A percentile compares a stretch with the other conserved stretches of the same genome.
Conservation (phyloP, 306 rosid species). For the Canavalia gladiata region DNA sequence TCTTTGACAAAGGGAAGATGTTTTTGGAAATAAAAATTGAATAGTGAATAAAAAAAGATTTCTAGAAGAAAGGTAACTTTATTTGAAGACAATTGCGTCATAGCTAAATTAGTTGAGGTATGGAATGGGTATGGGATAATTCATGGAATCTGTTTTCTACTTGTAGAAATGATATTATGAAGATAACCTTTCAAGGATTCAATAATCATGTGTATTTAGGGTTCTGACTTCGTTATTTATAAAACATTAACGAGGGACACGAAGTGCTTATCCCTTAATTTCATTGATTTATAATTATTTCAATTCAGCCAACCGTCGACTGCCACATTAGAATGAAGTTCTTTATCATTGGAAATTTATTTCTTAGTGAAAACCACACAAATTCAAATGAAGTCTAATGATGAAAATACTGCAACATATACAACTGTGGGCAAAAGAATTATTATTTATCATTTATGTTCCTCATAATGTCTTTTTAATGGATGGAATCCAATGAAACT, state of each 20-base stretch:
- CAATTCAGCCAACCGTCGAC: constrained; percentile 3
- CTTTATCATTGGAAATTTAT: constrained; percentile 4
- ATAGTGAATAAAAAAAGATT: constrained; percentile 5
- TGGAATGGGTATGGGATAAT: constrained; percentile 22
- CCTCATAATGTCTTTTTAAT: constrained; percentile 27
- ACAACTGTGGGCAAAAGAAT: neutral
- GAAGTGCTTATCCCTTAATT: neutral
- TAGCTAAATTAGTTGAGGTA: neutral
- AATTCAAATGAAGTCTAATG: constrained; percentile 37
- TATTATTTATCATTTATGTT: constrained; percentile 13
- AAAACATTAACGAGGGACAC: neutral
- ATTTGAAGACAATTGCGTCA: constrained; percentile 34
- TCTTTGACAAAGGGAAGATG: neutral
- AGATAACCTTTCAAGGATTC: constrained; percentile 26
- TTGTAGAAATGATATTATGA: constrained; percentile 3
- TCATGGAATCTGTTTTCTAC: neutral
- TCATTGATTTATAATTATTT: constrained; percentile 27
- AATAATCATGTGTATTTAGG: constrained; percentile 23
- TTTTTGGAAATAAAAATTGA: constrained; percentile 40
- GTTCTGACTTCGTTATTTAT: neutral
- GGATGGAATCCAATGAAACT: constrained; percentile 52
- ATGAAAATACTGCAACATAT: constrained; percentile 44
- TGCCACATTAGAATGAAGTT: neutral
- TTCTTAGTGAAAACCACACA: constrained; percentile 18
- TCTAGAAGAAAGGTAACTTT: constrained; percentile 1